Conservation (phyloP, 768 basidiomycete species). For the Solioccasus polychromus region DNA sequence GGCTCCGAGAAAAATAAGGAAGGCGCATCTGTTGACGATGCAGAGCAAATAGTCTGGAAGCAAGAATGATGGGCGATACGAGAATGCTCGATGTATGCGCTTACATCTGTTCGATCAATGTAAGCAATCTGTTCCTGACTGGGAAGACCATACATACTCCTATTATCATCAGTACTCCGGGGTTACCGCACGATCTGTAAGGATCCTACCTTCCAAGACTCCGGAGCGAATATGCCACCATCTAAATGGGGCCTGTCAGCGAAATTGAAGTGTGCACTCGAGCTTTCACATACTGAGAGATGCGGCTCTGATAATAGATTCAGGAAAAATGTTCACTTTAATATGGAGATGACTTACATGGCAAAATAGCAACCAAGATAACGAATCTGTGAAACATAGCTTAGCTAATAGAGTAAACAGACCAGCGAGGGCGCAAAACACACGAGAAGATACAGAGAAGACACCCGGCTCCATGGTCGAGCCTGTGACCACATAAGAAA, state of each 20-base stretch:
- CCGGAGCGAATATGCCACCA: background rate
- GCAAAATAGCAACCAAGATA: slow-evolving; percentile 11
- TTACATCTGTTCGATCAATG: slow-evolving; percentile 7
- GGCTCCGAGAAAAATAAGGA: slow-evolving; percentile 7
- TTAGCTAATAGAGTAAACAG: no score
- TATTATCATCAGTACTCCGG: background rate
- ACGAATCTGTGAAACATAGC: slow-evolving; percentile 2
- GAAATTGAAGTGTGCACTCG: background rate
- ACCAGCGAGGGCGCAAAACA: background rate
- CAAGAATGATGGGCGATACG: background rate
- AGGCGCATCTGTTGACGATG: background rate
- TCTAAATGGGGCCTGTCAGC: background rate
- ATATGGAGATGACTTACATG: slow-evolving; percentile 2
- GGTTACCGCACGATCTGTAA: no score
- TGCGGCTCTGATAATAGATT: background rate
- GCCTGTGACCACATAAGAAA: slow-evolving; percentile 4
- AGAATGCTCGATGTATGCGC: background rate
- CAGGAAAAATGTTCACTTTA: background rate
- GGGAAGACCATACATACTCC: background rate
- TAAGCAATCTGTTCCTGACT: background rate
- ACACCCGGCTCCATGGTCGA: slow-evolving; percentile 9
- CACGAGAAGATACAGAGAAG: slow-evolving; percentile 10
- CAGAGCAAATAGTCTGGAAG: slow-evolving; percentile 1
- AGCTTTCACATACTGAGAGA: background rate
- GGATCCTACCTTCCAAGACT: background rate